Percentiles rank a stretch among this genome's conserved stretches.
phyloP scores from a whole-genome alignment of 148 eudicot species.

The Gaultheria prostrata region DNA sequence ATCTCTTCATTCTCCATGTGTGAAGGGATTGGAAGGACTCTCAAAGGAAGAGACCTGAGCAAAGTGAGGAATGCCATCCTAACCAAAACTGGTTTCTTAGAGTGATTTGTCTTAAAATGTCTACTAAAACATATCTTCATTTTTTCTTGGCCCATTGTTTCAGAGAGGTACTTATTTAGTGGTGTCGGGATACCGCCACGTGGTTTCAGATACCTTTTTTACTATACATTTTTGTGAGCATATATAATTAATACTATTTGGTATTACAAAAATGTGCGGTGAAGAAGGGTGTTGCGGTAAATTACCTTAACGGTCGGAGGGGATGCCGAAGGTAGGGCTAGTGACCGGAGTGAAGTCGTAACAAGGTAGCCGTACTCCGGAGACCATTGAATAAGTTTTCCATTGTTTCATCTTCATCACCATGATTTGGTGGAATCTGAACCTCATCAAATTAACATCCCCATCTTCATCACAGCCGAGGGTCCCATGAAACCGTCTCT shows the following conservation, averaged over 20 bases:
- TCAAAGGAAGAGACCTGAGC: slow-evolving; percentile 89
- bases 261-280: too few relatives aligned
- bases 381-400: too few relatives aligned
- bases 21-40: slow-evolving; percentile 92
- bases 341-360: too few relatives aligned
- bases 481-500: background rate
- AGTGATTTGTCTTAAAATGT: slow-evolving; percentile 25
- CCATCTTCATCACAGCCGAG: background rate
- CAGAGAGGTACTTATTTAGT: background rate
- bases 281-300: too few relatives aligned
- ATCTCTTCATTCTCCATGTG: slow-evolving; percentile 68
- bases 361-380: too few relatives aligned
- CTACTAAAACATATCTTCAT: background rate
- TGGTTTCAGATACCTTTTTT: too few relatives aligned
- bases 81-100: slow-evolving; percentile 77
- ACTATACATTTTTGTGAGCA: too few relatives aligned
- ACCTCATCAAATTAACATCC: background rate
- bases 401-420: background rate
- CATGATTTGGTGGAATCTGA: slow-evolving; percentile 5
- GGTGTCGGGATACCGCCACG: too few relatives aligned
- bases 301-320: background rate
- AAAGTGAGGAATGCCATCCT: slow-evolving; percentile 70
- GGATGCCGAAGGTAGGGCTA: too few relatives aligned
- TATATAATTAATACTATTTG: too few relatives aligned
- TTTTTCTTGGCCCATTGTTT: too few relatives aligned